A percentile compares a stretch with the other conserved stretches of the same genome.
Evolutionary conservation across 441 rosid species (phyloP).

Genomic region (Populus tomentosa): DNA sequence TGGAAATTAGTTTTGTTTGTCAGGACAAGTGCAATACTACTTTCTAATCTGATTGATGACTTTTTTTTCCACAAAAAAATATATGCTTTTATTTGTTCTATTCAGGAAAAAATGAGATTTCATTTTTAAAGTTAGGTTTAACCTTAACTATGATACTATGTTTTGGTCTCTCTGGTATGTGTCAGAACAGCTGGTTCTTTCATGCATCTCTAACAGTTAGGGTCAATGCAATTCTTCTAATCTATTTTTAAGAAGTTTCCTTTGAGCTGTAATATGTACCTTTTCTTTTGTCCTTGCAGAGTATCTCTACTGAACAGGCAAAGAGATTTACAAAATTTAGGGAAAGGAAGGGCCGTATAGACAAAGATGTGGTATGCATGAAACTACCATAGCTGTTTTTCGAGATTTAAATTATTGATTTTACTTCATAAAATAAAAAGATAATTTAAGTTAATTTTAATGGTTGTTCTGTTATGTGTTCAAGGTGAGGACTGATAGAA

Average conservation of each 20-base stretch:
- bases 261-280: constrained; percentile 14
- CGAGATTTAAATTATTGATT: constrained; percentile 10
- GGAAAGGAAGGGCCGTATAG: constrained; percentile 90
- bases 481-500: constrained; percentile 97
- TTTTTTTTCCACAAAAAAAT: not conserved
- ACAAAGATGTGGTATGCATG: constrained; percentile 89
- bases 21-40: not conserved
- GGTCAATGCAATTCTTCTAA: not conserved
- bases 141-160: not conserved
- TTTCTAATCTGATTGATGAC: not conserved
- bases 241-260: constrained; percentile 3
- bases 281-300: constrained; percentile 40
- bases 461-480: constrained; percentile 16
- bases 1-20: not conserved
- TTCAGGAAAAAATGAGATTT: not conserved
- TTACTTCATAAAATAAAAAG: not conserved
- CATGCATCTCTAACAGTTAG: not conserved
- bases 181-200: not conserved
- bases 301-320: constrained; percentile 84
- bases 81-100: not conserved
- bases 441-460: not conserved
- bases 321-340: constrained; percentile 92
- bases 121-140: not conserved
- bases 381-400: constrained; percentile 2
- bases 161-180: not conserved